Base-by-base conservation (phyloP, 768 basidiomycete genomes). In the Macrolepiota fuliginosa region DNA sequence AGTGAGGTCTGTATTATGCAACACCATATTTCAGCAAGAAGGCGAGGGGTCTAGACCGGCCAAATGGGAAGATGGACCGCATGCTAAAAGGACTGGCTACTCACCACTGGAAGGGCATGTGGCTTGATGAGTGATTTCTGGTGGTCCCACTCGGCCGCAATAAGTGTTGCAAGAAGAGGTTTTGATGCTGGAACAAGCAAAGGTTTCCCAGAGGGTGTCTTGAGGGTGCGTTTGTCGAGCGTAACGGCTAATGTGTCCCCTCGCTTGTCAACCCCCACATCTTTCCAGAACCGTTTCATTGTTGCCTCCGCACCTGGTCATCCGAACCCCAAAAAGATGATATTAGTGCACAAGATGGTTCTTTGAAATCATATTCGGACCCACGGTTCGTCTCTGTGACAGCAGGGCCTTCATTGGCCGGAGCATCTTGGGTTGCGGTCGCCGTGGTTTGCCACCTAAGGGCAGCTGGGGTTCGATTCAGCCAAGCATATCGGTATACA, bases 91-190 rank as follows among this genome's bases (percentile, higher is more conserved):
- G n/a, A 56, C 32, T 19, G 5, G 49, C 12, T 56, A 39, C 79
- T 56, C 70, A 97, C 96, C 84, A 97, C 85, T 15, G 97, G 95
- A 25, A 99, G 76, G 1, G 94, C 90, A 72, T 96, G 92, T 25
- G 90, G 90, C 73, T 96, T 98, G 64, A 98, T 71, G 1, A 96
- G 68, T 4, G 79, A 88, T 61, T 87, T 87, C 74, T 98, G 96
- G 69, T 89, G 91, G 68, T 99, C 95, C 97, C 97, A 99, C 77
- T 99, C 97, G 59, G 91, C 83, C 19, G 95, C 97, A 67, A 98
- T 87, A 60, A 97, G 81, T 1, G 92, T 80, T 1, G 96, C 94
- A 22, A 91, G 80, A 29, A 96, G 75, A 45, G 81, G 71, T 70
- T 92, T 92, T 63, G 83, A 78, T 52, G 76, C 73, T 0, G 95